Conservation (phyloP, 2,329 filamentous ascomycete species). For the Aspergillus aculeatinus region DNA sequence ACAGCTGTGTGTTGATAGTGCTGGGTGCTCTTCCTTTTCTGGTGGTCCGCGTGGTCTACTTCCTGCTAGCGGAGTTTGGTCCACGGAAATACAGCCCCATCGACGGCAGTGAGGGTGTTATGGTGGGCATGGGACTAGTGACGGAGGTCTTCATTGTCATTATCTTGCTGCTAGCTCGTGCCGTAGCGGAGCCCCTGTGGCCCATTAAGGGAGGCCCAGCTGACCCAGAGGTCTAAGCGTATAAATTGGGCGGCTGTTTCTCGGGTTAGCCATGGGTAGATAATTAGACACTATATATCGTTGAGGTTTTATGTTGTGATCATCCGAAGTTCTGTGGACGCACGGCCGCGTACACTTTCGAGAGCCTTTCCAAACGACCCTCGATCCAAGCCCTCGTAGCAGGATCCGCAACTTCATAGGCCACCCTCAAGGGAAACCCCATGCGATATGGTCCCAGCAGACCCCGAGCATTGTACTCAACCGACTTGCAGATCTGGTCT, state of each 20-base stretch:
- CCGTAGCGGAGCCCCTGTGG: conserved; percentile 23
- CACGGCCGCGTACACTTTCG: conserved; percentile 26
- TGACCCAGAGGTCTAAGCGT: background rate
- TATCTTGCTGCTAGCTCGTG: conserved; percentile 22
- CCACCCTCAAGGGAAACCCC: conserved; percentile 28
- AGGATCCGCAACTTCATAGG: conserved; percentile 27
- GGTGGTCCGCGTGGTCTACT: conserved; percentile 23
- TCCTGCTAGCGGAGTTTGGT: conserved; percentile 23
- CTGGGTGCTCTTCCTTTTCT: conserved; percentile 23
- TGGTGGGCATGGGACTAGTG: conserved; percentile 25
- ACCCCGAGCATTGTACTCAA: conserved; percentile 28
- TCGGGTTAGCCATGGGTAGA: too few species aligned
- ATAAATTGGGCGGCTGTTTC: background rate
- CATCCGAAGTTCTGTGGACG: conserved; percentile 20
- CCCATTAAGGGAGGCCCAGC: background rate
- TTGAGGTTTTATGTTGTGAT: background rate
- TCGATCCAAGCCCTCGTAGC: conserved; percentile 26
- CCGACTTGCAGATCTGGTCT: conserved; percentile 32
- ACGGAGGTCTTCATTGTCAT: conserved; percentile 27
- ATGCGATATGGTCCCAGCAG: conserved; percentile 28
- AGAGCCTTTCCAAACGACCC: conserved; percentile 23
- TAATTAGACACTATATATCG: too few species aligned
- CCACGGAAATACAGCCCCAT: conserved; percentile 18
- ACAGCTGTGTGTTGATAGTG: conserved; percentile 20
- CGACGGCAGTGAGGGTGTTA: conserved; percentile 16